Evolutionary conservation across 208 protist genomes (phyloP), one percentile per base, ranked within the genome.

Genomic region (Angomonas ambiguus): DNA sequence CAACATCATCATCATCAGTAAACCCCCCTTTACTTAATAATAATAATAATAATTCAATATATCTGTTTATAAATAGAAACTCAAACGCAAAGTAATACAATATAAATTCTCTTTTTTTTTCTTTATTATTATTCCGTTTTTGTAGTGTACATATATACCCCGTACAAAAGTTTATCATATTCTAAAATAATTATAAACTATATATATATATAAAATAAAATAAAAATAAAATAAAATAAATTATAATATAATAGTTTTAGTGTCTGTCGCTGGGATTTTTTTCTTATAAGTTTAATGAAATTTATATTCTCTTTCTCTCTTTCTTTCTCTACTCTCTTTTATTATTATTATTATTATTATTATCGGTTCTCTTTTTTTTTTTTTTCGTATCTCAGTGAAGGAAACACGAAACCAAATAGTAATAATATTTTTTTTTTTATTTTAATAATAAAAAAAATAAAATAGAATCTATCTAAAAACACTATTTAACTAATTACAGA

Each of bases 71-170:
- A n/a, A n/a, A n/a, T n/a, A n/a, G n/a, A n/a, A n/a, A n/a, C n/a
- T n/a, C n/a, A n/a, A n/a, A n/a, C n/a, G n/a, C n/a, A n/a, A n/a
- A n/a, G n/a, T n/a, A n/a, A n/a, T 62, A 31, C 42, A 41, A 61
- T 64, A 30, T 59, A 30, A 60, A 42, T 35, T 65, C 38, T 25
- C 61, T 53, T 58, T 6, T 58, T 60, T 72, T 33, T 72, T 24
- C 64, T 51, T 28, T 56, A 5, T 18, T 62, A 45, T 62, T 18
- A n/a, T 60, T 62, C 11, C 28, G 38, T 62, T 62, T 38, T 62
- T 34, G 16, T 45, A 16, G 8, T 8, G 16, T 45, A 45, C 38
- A 45, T n/a, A n/a, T n/a, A 45, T 16, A 45, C 38, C 16, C 8
- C 16, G 38, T n/a, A 45, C 16, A 45, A 8, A n/a, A 16, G 16